A percentile compares a stretch with the other conserved stretches of the same genome.
phyloP scores from a whole-genome alignment of 169 alveolate genomes.

The Miamiensis avidus region DNA sequence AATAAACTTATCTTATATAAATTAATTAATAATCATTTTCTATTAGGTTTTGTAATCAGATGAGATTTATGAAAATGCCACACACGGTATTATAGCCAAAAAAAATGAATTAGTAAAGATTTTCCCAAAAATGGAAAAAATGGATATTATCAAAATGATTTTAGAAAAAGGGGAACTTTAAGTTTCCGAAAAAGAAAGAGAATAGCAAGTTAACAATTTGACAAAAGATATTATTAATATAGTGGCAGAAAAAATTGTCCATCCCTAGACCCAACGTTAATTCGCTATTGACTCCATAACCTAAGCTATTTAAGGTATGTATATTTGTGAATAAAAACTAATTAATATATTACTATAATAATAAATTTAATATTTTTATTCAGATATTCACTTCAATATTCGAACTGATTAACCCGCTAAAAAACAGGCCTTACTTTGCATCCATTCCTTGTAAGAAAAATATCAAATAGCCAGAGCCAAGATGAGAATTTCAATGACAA shows the following conservation, averaged over 20 bases:
- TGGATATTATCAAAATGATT: constrained; percentile 67
- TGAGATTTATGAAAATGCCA: constrained; percentile 74
- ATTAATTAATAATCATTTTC: background rate
- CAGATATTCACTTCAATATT: constrained; percentile 41
- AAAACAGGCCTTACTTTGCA: constrained; percentile 76
- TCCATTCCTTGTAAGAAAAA: constrained; percentile 60
- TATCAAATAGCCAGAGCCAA: constrained; percentile 78
- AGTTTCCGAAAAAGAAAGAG: constrained; percentile 81
- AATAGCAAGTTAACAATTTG: constrained; percentile 49
- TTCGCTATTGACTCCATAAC: constrained; percentile 76
- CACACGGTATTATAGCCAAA: constrained; percentile 81
- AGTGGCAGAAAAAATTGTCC: constrained; percentile 69
- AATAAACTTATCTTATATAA: too few relatives aligned
- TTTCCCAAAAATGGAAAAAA: constrained; percentile 59
- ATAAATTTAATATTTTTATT: too few relatives aligned
- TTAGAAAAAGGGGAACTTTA: constrained; percentile 82
- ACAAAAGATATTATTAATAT: constrained; percentile 77
- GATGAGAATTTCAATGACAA: constrained; percentile 63
- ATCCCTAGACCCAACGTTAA: constrained; percentile 68
- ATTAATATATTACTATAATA: too few relatives aligned
- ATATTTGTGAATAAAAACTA: too few relatives aligned
- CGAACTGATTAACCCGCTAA: constrained; percentile 67
- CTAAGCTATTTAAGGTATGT: constrained; percentile 74
- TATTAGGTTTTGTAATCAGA: constrained; percentile 73
- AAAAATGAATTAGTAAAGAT: constrained; percentile 57